Evolutionary conservation across 2,329 filamentous ascomycete genomes (phyloP).

Genomic region (Didymella sp.): DNA sequence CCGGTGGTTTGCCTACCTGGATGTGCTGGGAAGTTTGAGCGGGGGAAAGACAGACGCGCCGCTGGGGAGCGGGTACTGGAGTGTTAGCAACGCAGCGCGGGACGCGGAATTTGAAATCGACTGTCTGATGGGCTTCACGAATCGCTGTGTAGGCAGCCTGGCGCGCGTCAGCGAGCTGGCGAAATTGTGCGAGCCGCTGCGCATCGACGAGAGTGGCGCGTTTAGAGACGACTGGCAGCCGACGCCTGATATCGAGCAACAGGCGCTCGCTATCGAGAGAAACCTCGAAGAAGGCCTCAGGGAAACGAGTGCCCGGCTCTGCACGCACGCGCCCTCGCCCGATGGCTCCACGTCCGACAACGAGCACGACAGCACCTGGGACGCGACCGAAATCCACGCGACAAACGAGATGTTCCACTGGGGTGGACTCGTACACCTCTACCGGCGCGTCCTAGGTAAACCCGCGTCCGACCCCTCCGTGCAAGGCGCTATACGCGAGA

Average conservation of each 20-base stretch:
- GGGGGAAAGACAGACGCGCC: slow-evolving; percentile 59
- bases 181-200: slow-evolving; percentile 69
- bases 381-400: slow-evolving; percentile 69
- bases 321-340: slow-evolving; percentile 42
- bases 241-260: slow-evolving; percentile 58
- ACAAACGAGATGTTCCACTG: slow-evolving; percentile 82
- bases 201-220: slow-evolving; percentile 63
- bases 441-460: slow-evolving; percentile 73
- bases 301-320: slow-evolving; percentile 47
- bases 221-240: slow-evolving; percentile 66
- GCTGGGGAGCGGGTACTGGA: slow-evolving; percentile 52
- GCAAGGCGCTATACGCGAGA: slow-evolving; percentile 66
- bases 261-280: slow-evolving; percentile 66
- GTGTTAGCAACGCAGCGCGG: slow-evolving; percentile 55
- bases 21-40: slow-evolving; percentile 75
- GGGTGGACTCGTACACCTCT: slow-evolving; percentile 77
- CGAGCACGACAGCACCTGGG: too few species aligned
- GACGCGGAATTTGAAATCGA: slow-evolving; percentile 74
- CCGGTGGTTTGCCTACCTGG: slow-evolving; percentile 84
- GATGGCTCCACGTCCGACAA: too few species aligned
- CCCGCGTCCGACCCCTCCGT: slow-evolving; percentile 65
- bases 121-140: slow-evolving; percentile 81
- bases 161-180: slow-evolving; percentile 76
- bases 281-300: slow-evolving; percentile 65
- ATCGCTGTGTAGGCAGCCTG: slow-evolving; percentile 72